Evolutionary conservation across 116 monocot species (phyloP).

Genomic region (Dioscorea cayenensis): DNA sequence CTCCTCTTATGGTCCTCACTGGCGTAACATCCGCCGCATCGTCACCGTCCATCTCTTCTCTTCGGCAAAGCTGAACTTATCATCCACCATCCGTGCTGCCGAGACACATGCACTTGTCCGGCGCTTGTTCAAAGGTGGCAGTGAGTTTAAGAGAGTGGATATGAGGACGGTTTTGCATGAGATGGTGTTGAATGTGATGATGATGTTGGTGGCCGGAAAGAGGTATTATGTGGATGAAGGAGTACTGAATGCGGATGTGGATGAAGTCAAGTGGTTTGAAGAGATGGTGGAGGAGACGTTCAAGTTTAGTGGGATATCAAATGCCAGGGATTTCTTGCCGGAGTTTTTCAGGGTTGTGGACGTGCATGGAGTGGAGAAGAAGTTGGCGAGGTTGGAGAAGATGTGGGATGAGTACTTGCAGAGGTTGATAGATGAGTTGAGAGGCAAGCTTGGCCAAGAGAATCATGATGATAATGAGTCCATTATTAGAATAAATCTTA

Average conservation of each 20-base stretch:
- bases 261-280: background rate
- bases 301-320: too few species aligned
- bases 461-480: too few species aligned
- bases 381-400: background rate
- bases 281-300: conserved; percentile 1
- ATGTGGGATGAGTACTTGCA: too few species aligned
- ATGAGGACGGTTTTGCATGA: background rate
- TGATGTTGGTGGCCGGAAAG: background rate
- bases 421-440: too few species aligned
- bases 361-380: conserved; percentile 1
- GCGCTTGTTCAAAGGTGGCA: background rate
- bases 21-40: background rate
- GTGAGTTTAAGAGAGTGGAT: too few species aligned
- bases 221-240: background rate
- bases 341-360: background rate
- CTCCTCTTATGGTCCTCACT: background rate
- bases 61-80: background rate
- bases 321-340: background rate
- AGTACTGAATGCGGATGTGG: background rate
- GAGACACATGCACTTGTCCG: background rate
- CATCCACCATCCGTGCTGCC: background rate
- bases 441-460: too few species aligned
- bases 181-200: background rate
- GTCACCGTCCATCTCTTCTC: background rate
- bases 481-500: background rate